These are phyloP conservation scores for Calonectria pteridis DNA, from an alignment of 2,329 filamentous ascomycete species.

Conservation along the genomic window DNA sequence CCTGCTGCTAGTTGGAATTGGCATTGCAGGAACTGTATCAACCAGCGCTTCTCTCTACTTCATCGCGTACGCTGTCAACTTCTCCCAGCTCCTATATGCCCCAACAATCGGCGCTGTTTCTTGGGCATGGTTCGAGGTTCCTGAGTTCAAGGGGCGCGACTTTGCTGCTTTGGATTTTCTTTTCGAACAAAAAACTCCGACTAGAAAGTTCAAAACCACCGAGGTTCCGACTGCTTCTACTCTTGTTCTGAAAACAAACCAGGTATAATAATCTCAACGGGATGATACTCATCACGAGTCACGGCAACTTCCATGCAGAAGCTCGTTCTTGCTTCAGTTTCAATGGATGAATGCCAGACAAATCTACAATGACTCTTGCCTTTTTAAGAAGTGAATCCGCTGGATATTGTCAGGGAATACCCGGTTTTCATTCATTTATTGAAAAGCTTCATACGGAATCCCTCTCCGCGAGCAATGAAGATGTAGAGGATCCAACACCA, in stretches of 20 bases:
- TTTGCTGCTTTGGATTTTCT: constrained; percentile 8
- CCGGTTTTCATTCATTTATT: background rate
- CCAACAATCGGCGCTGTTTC: constrained; percentile 9
- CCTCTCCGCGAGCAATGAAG: background rate
- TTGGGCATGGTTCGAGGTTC: constrained; percentile 16
- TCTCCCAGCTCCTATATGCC: background rate
- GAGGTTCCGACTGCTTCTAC: background rate
- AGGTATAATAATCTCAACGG: background rate
- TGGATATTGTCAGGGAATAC: too few relatives aligned
- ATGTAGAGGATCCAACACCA: background rate
- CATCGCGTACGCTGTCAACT: constrained; percentile 4
- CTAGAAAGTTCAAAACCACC: background rate
- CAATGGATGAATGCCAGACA: background rate
- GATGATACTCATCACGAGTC: background rate
- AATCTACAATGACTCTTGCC: background rate
- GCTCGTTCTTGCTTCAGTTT: background rate
- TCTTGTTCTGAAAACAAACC: background rate
- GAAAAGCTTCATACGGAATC: background rate
- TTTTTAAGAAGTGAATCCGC: background rate
- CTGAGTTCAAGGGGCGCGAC: background rate
- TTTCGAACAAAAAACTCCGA: background rate
- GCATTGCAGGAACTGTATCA: background rate
- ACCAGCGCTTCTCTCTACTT: constrained; percentile 1
- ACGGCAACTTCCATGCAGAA: background rate
- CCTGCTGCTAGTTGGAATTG: constrained; percentile 1